Conservation (phyloP, 345 rosid genomes). For the Arabidopsis thaliana region DNA sequence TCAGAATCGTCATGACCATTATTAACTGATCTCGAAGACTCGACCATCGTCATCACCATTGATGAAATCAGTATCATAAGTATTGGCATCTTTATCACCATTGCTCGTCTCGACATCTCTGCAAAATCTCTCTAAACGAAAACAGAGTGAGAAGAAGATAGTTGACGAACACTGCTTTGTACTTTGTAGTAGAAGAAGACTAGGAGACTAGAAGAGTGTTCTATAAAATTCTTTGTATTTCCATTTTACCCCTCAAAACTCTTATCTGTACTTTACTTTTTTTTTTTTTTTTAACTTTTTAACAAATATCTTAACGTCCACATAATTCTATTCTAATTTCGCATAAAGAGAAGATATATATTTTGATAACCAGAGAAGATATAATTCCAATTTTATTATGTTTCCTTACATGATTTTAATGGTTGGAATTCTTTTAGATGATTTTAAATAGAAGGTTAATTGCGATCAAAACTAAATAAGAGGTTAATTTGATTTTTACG, state of each 20-base stretch:
- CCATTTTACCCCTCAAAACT: conserved; percentile 17
- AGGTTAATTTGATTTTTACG: background rate
- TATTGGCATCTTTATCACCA: conserved; percentile 13
- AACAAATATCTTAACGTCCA: background rate
- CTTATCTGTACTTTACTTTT: conserved; percentile 1
- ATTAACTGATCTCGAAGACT: conserved; percentile 40
- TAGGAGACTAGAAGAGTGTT: conserved; percentile 16
- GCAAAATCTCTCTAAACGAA: conserved; percentile 9
- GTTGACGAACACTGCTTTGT: conserved; percentile 18
- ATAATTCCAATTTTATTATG: background rate
- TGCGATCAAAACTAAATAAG: background rate
- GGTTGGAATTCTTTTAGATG: background rate
- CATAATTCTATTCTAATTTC: background rate
- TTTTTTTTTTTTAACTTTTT: background rate
- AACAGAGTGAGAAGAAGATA: conserved; percentile 17
- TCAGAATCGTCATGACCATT: conserved; percentile 24
- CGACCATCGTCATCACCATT: conserved; percentile 36
- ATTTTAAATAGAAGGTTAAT: too few species aligned
- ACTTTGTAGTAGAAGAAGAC: conserved; percentile 23
- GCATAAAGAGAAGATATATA: too few species aligned
- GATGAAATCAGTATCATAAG: background rate
- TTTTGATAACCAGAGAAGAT: background rate
- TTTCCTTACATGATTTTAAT: background rate
- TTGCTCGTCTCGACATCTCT: conserved; percentile 36
- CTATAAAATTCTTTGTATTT: background rate